A percentile compares a stretch with the other conserved stretches of the same genome.
These are phyloP conservation scores for Aspergillus heteromorphus DNA, from an alignment of 495 filamentous ascomycete species.

Conservation along the genomic window DNA sequence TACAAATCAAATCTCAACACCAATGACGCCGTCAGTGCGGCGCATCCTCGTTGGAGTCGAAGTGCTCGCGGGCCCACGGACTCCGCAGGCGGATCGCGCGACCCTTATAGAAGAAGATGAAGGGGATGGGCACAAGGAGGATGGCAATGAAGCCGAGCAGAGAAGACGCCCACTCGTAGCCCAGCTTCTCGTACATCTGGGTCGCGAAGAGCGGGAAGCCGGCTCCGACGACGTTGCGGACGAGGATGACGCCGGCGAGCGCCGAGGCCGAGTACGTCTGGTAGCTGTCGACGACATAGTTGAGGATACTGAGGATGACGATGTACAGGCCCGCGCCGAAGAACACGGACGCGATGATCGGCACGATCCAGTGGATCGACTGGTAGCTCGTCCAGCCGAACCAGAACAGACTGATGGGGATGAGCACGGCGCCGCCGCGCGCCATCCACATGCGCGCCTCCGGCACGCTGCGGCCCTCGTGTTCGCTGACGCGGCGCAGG, in stretches of 20 bases:
- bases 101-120: slow-evolving; percentile 33
- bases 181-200: slow-evolving; percentile 56
- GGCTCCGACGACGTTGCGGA: slow-evolving; percentile 39
- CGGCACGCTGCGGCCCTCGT: slow-evolving; percentile 41
- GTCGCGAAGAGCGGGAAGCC: slow-evolving; percentile 44
- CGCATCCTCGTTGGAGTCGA: slow-evolving; percentile 30
- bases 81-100: slow-evolving; percentile 32
- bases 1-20: neutral
- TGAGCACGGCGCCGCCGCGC: slow-evolving; percentile 34
- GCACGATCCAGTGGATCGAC: slow-evolving; percentile 42
- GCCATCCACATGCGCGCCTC: slow-evolving; percentile 60
- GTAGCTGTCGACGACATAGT: slow-evolving; percentile 54
- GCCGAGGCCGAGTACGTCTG: slow-evolving; percentile 48
- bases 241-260: slow-evolving; percentile 36
- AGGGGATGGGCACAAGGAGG: slow-evolving; percentile 55
- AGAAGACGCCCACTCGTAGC: slow-evolving; percentile 56
- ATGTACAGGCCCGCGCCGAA: slow-evolving; percentile 36
- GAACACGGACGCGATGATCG: slow-evolving; percentile 40
- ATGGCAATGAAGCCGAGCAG: slow-evolving; percentile 55
- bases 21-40: slow-evolving; percentile 31
- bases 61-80: slow-evolving; percentile 39
- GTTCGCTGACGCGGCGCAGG: slow-evolving; percentile 35
- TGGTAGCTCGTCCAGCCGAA: slow-evolving; percentile 43
- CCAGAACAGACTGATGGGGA: slow-evolving; percentile 42
- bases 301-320: slow-evolving; percentile 32